A percentile compares a stretch with the other conserved stretches of the same genome.
Evolutionary conservation across 2,329 filamentous ascomycete genomes (phyloP).

Genomic region (Phoma sp.): DNA sequence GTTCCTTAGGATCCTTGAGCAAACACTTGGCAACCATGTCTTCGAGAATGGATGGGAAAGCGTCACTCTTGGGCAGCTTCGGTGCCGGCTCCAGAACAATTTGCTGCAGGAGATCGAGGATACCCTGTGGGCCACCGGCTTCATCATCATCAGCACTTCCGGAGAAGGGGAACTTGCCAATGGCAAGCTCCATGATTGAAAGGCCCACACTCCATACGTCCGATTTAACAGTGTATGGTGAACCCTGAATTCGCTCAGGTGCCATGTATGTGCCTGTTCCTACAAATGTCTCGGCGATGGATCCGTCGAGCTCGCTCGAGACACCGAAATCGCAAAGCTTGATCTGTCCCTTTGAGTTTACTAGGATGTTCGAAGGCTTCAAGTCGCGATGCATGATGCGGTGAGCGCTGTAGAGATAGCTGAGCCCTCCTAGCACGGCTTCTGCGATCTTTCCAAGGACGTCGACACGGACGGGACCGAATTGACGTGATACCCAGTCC

Average conservation of each 20-base stretch:
- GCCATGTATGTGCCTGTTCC: slow-evolving; percentile 99
- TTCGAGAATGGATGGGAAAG: slow-evolving; percentile 92
- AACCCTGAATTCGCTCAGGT: slow-evolving; percentile 94
- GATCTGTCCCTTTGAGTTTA: slow-evolving; percentile 92
- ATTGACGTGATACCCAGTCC: slow-evolving; percentile 91
- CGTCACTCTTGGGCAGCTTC: slow-evolving; percentile 92
- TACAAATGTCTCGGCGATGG: slow-evolving; percentile 96
- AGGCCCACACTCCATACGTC: slow-evolving; percentile 99
- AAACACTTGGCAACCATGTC: slow-evolving; percentile 98
- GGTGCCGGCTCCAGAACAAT: slow-evolving; percentile 97
- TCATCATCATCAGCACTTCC: slow-evolving; percentile 77
- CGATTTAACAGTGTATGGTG: slow-evolving; percentile 96
- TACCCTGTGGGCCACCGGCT: slow-evolving; percentile 80
- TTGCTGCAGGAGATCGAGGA: slow-evolving; percentile 92
- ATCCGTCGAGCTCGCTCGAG: slow-evolving; percentile 97
- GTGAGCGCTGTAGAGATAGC: slow-evolving; percentile 93
- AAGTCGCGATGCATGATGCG: slow-evolving; percentile 99
- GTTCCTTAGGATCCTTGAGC: slow-evolving; percentile 83
- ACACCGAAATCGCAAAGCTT: slow-evolving; percentile 99
- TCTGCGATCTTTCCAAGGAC: slow-evolving; percentile 98
- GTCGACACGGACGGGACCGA: slow-evolving; percentile 93
- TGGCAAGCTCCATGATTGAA: slow-evolving; percentile 94
- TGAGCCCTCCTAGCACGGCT: slow-evolving; percentile 88
- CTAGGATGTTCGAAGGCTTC: slow-evolving; percentile 96
- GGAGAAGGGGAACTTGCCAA: slow-evolving; percentile 95